Conservation (phyloP, 768 basidiomycete genomes). For the Leccinellum albellum region DNA sequence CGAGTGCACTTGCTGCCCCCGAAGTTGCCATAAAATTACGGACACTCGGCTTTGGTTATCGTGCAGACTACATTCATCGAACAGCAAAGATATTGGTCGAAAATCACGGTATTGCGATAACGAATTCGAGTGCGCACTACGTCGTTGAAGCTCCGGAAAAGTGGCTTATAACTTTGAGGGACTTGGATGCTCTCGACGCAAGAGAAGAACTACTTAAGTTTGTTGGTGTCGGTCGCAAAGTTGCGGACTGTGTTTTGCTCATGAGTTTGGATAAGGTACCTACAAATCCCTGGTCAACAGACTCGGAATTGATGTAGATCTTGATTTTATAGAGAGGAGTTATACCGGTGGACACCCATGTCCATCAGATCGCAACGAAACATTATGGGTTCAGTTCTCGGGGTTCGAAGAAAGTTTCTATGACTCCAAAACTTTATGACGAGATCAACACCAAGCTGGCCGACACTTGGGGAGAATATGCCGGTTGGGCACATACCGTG, state of each 20-base stretch:
- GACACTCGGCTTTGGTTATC: slow-evolving; percentile 89
- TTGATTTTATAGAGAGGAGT: slow-evolving; percentile 59
- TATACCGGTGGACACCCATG: slow-evolving; percentile 95
- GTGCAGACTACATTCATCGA: slow-evolving; percentile 83
- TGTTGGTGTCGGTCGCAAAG: slow-evolving; percentile 92
- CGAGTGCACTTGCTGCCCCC: slow-evolving; percentile 58
- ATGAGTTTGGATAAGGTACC: slow-evolving; percentile 89
- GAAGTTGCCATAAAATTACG: slow-evolving; percentile 65
- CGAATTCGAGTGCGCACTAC: neutral
- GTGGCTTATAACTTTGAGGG: slow-evolving; percentile 58
- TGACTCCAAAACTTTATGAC: slow-evolving; percentile 77
- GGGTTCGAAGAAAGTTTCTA: slow-evolving; percentile 44
- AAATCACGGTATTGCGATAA: slow-evolving; percentile 34
- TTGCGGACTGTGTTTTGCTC: slow-evolving; percentile 90
- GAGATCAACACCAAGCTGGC: slow-evolving; percentile 61
- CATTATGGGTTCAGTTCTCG: slow-evolving; percentile 63
- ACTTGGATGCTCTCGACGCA: slow-evolving; percentile 50
- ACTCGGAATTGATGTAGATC: slow-evolving; percentile 4
- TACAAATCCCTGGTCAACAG: slow-evolving; percentile 3
- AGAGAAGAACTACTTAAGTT: slow-evolving; percentile 75
- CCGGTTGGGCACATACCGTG: slow-evolving; percentile 90
- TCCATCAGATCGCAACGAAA: slow-evolving; percentile 82
- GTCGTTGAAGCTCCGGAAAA: slow-evolving; percentile 48
- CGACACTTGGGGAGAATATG: slow-evolving; percentile 74
- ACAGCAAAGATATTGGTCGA: slow-evolving; percentile 78